A percentile compares a stretch with the other conserved stretches of the same genome.
Evolutionary conservation across 495 filamentous ascomycete genomes (phyloP).

Genomic region (Penicillium parvum): DNA sequence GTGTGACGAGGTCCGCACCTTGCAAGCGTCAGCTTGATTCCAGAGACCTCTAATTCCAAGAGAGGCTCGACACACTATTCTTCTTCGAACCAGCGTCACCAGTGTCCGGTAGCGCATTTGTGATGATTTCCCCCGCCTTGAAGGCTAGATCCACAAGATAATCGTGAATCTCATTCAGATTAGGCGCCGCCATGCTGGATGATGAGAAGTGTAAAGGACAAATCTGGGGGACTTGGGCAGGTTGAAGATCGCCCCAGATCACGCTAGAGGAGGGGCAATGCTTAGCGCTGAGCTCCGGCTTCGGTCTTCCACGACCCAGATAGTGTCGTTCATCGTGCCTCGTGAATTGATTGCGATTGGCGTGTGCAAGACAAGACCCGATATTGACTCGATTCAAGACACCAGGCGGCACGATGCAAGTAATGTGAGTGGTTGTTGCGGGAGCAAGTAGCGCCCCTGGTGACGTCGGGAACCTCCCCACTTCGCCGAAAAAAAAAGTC

Average conservation of each 20-base stretch:
- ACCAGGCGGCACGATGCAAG: too few species aligned
- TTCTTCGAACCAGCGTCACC: slow-evolving; percentile 68
- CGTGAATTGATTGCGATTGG: too few species aligned
- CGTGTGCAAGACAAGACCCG: too few species aligned
- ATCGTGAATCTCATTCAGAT: slow-evolving; percentile 79
- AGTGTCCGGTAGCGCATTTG: slow-evolving; percentile 63
- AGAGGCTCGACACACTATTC: slow-evolving; percentile 59
- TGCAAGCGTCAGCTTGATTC: slow-evolving; percentile 9
- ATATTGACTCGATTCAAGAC: too few species aligned
- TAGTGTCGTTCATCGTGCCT: too few species aligned
- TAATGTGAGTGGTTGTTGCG: neutral
- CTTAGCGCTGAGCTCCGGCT: too few species aligned
- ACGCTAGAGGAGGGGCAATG: neutral
- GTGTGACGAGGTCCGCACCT: slow-evolving; percentile 83
- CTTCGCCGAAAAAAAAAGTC: slow-evolving; percentile 20
- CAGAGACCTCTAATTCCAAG: neutral
- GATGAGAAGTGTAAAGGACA: neutral
- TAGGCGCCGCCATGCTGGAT: slow-evolving; percentile 20
- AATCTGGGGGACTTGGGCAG: neutral
- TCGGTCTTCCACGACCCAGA: too few species aligned
- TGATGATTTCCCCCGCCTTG: slow-evolving; percentile 78
- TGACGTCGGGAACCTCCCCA: slow-evolving; percentile 24
- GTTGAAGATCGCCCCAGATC: neutral
- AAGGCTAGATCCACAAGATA: slow-evolving; percentile 68
- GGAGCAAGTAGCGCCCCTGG: neutral